A percentile compares a stretch with the other conserved stretches of the same genome.
Conservation (phyloP, 768 basidiomycete species). For the Pisolithus marmoratus region DNA sequence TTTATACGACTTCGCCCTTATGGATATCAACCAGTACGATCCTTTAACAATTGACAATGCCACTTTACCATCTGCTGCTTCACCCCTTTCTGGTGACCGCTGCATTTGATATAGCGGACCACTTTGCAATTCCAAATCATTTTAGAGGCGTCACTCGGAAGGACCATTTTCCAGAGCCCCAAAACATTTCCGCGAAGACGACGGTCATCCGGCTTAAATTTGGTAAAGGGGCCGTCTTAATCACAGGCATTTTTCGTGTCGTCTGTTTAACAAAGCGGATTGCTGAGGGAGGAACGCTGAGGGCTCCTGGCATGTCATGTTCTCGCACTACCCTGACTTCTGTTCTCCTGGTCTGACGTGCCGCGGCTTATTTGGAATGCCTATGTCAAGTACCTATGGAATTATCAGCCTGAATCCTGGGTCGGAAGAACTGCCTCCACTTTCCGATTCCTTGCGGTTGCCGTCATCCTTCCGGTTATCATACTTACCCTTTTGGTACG, state of each 20-base stretch:
- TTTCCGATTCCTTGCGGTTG: conserved; percentile 57
- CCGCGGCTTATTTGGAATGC: conserved; percentile 48
- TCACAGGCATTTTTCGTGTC: too few species aligned
- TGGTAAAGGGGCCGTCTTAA: too few species aligned
- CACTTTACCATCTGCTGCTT: background rate
- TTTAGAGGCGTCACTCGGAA: too few species aligned
- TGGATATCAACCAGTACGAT: background rate
- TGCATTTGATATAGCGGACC: background rate
- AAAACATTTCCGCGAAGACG: background rate
- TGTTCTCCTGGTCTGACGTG: conserved; percentile 22
- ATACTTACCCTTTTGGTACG: conserved; percentile 64
- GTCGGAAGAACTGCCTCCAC: conserved; percentile 58
- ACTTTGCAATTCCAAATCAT: background rate
- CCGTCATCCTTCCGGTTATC: conserved; percentile 44
- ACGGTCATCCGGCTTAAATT: background rate
- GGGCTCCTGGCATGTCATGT: background rate
- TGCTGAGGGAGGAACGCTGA: background rate
- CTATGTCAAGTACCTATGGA: conserved; percentile 60
- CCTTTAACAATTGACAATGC: too few species aligned
- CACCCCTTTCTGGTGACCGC: background rate
- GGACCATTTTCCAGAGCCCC: background rate
- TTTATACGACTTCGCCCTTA: background rate
- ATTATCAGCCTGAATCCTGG: conserved; percentile 61
- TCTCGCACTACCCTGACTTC: conserved; percentile 3
- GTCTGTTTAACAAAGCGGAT: too few species aligned